Evolutionary conservation across 2,329 filamentous ascomycete genomes (phyloP).

Genomic region (Penicillium polonicum): DNA sequence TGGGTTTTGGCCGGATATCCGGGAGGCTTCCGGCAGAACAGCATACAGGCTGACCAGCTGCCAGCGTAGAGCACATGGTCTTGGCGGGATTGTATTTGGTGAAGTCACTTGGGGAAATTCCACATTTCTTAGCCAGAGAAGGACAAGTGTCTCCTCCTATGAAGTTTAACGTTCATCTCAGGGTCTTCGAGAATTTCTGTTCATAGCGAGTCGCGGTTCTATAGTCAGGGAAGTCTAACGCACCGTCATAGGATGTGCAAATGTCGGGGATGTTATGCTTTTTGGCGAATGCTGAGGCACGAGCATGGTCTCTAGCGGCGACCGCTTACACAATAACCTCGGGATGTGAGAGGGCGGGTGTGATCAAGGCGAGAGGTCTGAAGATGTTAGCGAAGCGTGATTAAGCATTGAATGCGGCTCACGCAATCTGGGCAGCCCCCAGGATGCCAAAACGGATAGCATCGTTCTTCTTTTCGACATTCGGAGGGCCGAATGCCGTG

Average conservation of each 20-base stretch:
- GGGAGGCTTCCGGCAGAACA: no score
- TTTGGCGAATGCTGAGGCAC: background rate
- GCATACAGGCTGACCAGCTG: no score
- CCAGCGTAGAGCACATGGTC: no score
- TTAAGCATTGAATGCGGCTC: background rate
- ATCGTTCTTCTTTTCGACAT: background rate
- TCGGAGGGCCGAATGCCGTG: background rate
- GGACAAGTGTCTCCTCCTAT: no score
- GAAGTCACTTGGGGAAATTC: no score
- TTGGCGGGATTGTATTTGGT: no score
- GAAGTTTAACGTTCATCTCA: background rate
- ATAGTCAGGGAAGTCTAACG: background rate
- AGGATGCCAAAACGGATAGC: background rate
- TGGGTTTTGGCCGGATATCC: no score
- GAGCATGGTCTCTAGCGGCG: background rate
- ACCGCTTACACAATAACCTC: background rate
- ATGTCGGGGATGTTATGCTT: background rate
- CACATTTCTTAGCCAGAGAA: no score
- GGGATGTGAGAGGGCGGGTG: background rate
- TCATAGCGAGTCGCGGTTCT: background rate
- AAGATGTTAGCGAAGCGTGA: background rate
- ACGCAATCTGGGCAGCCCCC: background rate
- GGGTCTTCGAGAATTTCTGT: background rate
- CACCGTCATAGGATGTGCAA: background rate
- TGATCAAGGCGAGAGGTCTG: background rate